These are phyloP conservation scores for Tuber melanosporum DNA, from an alignment of 495 filamentous ascomycete species.

Conservation along the genomic window DNA sequence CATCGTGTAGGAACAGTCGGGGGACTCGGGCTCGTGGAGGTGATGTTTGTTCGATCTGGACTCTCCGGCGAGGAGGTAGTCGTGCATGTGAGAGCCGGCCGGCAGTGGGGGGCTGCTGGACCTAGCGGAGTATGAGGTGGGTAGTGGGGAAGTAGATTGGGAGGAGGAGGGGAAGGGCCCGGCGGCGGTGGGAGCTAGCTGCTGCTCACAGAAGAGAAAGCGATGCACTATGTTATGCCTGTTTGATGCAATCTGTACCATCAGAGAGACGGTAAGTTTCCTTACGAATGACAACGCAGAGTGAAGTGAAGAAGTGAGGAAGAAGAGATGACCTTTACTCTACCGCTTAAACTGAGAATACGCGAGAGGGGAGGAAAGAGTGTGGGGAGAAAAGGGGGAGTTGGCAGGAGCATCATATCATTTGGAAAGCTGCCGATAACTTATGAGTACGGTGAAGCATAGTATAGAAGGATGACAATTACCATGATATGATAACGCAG, in stretches of 20 bases:
- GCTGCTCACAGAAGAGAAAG: not conserved
- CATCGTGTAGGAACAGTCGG: conserved; percentile 43
- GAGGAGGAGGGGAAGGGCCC: not conserved
- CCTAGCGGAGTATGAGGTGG: not conserved
- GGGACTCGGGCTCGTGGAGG: conserved; percentile 7
- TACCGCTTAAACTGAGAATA: not conserved
- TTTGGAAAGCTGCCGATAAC: not conserved
- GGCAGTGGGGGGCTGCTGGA: not conserved
- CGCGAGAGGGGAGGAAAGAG: not conserved
- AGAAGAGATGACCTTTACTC: not conserved
- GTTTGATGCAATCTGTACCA: not conserved
- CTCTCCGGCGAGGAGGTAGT: conserved; percentile 20
- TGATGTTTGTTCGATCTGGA: not conserved
- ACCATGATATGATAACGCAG: not conserved
- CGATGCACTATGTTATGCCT: not conserved
- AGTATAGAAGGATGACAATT: not conserved
- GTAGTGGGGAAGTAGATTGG: not conserved
- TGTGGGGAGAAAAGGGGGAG: not conserved
- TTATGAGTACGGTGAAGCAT: not conserved
- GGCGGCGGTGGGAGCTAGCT: not conserved
- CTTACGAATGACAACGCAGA: not conserved
- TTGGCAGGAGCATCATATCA: not conserved
- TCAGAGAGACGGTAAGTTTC: not conserved
- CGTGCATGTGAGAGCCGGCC: conserved; percentile 3
- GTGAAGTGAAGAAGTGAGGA: not conserved